Percentiles rank a stretch among this genome's conserved stretches.
These are phyloP conservation scores for Viridothelium virens DNA, from an alignment of 495 filamentous ascomycete genomes.

Conservation along the genomic window DNA sequence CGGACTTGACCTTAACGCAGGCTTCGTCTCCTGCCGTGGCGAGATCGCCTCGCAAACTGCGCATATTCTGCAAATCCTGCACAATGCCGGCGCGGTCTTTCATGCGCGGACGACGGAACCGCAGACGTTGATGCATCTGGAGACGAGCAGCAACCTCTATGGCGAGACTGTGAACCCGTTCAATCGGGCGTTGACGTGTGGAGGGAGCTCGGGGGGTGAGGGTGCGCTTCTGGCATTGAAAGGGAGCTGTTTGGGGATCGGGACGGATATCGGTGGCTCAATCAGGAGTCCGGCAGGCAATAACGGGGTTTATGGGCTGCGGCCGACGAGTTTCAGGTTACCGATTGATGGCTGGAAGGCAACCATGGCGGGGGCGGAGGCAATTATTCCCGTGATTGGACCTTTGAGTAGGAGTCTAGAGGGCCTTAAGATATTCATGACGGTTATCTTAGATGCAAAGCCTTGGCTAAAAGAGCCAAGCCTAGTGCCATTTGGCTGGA, in stretches of 20 bases:
- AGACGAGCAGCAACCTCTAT: slow-evolving; percentile 50
- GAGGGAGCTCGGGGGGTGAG: slow-evolving; percentile 62
- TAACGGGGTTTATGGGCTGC: slow-evolving; percentile 57
- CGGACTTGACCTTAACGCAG: slow-evolving; percentile 44
- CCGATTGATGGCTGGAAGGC: slow-evolving; percentile 45
- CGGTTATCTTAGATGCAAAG: slow-evolving; percentile 23
- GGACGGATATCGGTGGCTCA: slow-evolving; percentile 62
- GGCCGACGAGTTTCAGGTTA: slow-evolving; percentile 52
- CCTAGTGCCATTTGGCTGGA: slow-evolving; percentile 24
- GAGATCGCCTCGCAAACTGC: slow-evolving; percentile 38
- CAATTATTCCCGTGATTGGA: slow-evolving; percentile 53
- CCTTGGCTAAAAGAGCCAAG: slow-evolving; percentile 23
- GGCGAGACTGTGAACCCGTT: slow-evolving; percentile 52
- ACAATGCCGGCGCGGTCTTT: slow-evolving; percentile 43
- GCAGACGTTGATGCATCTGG: slow-evolving; percentile 54
- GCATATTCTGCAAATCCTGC: slow-evolving; percentile 41
- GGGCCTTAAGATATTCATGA: slow-evolving; percentile 59
- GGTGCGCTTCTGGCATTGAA: slow-evolving; percentile 52
- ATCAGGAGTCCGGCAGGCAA: slow-evolving; percentile 58
- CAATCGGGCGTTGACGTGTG: slow-evolving; percentile 49
- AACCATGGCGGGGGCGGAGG: slow-evolving; percentile 50
- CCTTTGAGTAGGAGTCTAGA: slow-evolving; percentile 55
- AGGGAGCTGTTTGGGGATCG: slow-evolving; percentile 57
- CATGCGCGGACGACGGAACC: slow-evolving; percentile 51
- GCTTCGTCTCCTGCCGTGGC: slow-evolving; percentile 43